Evolutionary conservation across 106 monocot genomes (phyloP), one percentile per base, ranked within the genome.

Genomic region (Phalaenopsis aphrodite): DNA sequence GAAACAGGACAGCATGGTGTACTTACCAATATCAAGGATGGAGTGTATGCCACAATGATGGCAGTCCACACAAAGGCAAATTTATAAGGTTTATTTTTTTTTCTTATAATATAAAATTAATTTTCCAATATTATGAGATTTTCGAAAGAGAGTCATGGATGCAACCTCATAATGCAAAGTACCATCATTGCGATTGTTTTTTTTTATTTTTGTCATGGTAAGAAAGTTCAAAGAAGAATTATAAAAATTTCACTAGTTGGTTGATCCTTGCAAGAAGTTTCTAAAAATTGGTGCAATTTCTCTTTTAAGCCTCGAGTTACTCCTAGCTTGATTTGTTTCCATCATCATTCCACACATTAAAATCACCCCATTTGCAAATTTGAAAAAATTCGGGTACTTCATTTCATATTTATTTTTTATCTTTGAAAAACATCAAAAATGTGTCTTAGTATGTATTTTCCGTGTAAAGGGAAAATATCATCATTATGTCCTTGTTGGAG

Each of bases 21-120:
- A 38, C 71, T 71, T 71, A 71, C 39, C 39, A 71, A 71, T 38
- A 71, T 41, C 10, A 71, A 71, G 71, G 38, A 71, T 71, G 71
- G 71, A 39, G 71, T 41, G 39, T 39, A 39, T 71, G 41, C 71
- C 38, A 3, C 71, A 8, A 71, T 71, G 71, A 36, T 71, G 41
- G 38, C 71, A 71, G 1, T 71, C 10, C 71, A 71, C 15, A 39
- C 23, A 71, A 64, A 64, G 12, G 37, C 71, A 41, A 14, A 4
- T 2, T 12, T 1, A 12, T 52, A 12, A 52, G 52, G 12, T 52
- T 52, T 52, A 45, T 45, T 45, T 45, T 52, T 52, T 52, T 11
- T 48, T 48, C 71, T 71, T 71, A 38, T 2, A 14, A 12, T 39
- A 71, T 15, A 9, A 45, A 4, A 52, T 14, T 71, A 15, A 5